A percentile compares a stretch with the other conserved stretches of the same genome.
Evolutionary conservation across 495 filamentous ascomycete species (phyloP).

Genomic region (Tuber indicum): DNA sequence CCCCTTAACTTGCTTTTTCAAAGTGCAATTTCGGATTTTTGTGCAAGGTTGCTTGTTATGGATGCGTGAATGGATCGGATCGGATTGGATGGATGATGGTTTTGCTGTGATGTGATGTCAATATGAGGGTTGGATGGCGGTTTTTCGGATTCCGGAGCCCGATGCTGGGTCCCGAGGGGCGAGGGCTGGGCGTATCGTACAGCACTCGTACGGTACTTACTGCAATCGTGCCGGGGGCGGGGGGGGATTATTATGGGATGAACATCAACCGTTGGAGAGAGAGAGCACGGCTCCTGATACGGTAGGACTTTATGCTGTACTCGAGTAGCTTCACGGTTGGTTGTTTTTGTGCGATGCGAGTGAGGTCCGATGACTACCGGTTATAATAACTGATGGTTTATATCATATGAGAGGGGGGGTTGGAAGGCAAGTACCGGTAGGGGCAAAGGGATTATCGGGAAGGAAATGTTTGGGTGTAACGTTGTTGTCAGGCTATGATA

Average conservation of each 20-base stretch:
- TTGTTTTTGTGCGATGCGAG: not conserved
- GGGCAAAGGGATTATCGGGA: not conserved
- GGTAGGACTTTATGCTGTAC: not conserved
- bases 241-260: not conserved
- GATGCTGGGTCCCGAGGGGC: not conserved
- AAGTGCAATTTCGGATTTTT: not conserved
- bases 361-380: not conserved
- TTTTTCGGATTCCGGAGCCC: not conserved
- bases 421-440: not conserved
- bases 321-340: not conserved
- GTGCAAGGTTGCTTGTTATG: not conserved
- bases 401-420: not conserved
- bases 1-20: not conserved
- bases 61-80: not conserved
- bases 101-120: not conserved
- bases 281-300: not conserved
- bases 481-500: not conserved
- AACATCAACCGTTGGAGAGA: not conserved
- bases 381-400: not conserved
- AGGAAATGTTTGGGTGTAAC: not conserved
- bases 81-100: not conserved
- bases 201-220: too few relatives aligned
- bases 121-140: too few relatives aligned
- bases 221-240: not conserved
- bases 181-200: too few relatives aligned